Percentiles rank a stretch among this genome's conserved stretches.
Evolutionary conservation across 257 asterid species (phyloP).

Genomic region (Solanum virginianum): DNA sequence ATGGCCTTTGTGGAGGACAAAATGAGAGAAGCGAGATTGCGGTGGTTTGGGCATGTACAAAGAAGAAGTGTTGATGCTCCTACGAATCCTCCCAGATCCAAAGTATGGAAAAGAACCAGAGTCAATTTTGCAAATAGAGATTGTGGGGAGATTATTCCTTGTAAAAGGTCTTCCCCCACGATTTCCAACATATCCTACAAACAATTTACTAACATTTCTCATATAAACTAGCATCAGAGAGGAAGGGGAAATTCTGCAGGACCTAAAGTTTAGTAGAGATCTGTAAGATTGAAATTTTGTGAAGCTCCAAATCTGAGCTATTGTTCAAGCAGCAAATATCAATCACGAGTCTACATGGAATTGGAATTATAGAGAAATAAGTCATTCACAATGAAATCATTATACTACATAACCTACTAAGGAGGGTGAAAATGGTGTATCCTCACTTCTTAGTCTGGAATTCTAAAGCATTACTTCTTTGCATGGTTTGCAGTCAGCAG

Average conservation of each 20-base stretch:
- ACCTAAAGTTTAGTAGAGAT: background rate
- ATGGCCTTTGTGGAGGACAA: too few relatives aligned
- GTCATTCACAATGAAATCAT: background rate
- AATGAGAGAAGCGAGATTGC: too few relatives aligned
- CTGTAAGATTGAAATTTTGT: background rate
- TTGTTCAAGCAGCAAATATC: background rate
- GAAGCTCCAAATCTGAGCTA: background rate
- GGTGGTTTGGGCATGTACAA: too few relatives aligned
- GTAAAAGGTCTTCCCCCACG: background rate
- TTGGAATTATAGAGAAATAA: background rate
- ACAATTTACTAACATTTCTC: background rate
- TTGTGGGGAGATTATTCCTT: background rate
- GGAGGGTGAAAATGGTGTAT: background rate
- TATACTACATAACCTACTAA: background rate
- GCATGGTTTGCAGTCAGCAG: background rate
- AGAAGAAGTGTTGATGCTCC: too few relatives aligned
- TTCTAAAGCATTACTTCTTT: background rate
- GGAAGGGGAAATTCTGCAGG: background rate
- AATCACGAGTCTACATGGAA: background rate
- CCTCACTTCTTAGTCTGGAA: background rate
- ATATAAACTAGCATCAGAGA: background rate
- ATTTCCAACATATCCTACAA: background rate
- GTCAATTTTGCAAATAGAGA: background rate
- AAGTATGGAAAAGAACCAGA: background rate
- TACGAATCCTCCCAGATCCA: background rate